Conservation (phyloP, 192 early-diverging fungal genomes). For the Geranomyces variabilis region DNA sequence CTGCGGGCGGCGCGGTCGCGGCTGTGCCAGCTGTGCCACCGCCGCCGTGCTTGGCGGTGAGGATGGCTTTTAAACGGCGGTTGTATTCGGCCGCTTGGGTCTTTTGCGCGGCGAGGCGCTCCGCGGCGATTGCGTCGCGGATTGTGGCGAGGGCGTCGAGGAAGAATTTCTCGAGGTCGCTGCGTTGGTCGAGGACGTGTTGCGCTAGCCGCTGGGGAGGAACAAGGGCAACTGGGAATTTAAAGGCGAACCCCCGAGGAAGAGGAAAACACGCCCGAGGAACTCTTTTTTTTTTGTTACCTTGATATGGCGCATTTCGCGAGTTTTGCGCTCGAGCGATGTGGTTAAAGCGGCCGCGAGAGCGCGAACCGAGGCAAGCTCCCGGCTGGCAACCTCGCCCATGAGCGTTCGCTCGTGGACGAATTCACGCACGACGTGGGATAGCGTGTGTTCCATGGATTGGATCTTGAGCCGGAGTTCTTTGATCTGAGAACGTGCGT, state of each 20-base stretch:
- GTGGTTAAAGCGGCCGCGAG: conserved; percentile 42
- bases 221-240: too few species aligned
- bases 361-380: conserved; percentile 58
- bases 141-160: conserved; percentile 65
- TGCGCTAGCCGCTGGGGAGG: conserved; percentile 56
- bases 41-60: not conserved
- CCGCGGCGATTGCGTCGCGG: conserved; percentile 40
- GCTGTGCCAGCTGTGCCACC: not conserved
- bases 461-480: conserved; percentile 58
- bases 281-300: too few species aligned
- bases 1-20: not conserved
- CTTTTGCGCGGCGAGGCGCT: conserved; percentile 37
- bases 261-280: too few species aligned
- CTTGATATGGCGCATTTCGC: conserved; percentile 66
- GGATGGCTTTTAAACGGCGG: conserved; percentile 48
- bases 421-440: conserved; percentile 65
- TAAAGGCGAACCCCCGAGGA: too few species aligned
- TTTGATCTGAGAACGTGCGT: conserved; percentile 46
- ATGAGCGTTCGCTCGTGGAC: conserved; percentile 62
- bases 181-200: conserved; percentile 64
- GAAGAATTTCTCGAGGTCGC: conserved; percentile 65
- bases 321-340: conserved; percentile 45
- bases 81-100: conserved; percentile 50
- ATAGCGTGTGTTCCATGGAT: conserved; percentile 61
- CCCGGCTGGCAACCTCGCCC: conserved; percentile 48